Evolutionary conservation across 768 basidiomycete genomes (phyloP).

Genomic region (Tephrocybe sp.): DNA sequence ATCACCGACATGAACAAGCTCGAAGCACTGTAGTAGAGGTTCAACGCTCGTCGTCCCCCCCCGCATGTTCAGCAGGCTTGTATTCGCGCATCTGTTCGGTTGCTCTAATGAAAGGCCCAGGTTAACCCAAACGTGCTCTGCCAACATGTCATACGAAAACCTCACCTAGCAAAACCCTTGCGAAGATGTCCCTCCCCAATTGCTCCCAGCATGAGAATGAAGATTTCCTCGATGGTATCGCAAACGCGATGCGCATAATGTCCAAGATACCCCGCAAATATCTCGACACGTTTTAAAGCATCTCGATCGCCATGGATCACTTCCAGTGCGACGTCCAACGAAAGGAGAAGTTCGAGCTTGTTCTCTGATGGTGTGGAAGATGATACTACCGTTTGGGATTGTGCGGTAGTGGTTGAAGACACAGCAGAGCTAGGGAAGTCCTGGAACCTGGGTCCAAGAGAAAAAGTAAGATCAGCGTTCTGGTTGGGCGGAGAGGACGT

Average conservation of each 20-base stretch:
- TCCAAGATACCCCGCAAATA: too few species aligned
- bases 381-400: background rate
- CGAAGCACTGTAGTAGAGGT: conserved; percentile 94
- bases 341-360: conserved; percentile 84
- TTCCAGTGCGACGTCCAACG: conserved; percentile 86
- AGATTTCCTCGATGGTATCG: conserved; percentile 93
- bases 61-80: conserved; percentile 83
- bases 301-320: conserved; percentile 93
- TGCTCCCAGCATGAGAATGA: conserved; percentile 78
- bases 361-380: conserved; percentile 5
- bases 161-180: conserved; percentile 75
- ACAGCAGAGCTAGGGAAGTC: conserved; percentile 5
- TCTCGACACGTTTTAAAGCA: conserved; percentile 85
- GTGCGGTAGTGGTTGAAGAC: conserved; percentile 1
- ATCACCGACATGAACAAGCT: conserved; percentile 94
- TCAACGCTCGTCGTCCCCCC: conserved; percentile 83
- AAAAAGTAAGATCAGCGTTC: background rate
- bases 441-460: background rate
- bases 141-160: conserved; percentile 14
- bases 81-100: conserved; percentile 88
- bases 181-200: conserved; percentile 76
- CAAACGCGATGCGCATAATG: conserved; percentile 73
- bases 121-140: background rate
- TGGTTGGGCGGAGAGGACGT: background rate
- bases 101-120: conserved; percentile 58